Evolutionary conservation across 75 land plant genomes (phyloP).

Genomic region (Selaginella tamariscina): DNA sequence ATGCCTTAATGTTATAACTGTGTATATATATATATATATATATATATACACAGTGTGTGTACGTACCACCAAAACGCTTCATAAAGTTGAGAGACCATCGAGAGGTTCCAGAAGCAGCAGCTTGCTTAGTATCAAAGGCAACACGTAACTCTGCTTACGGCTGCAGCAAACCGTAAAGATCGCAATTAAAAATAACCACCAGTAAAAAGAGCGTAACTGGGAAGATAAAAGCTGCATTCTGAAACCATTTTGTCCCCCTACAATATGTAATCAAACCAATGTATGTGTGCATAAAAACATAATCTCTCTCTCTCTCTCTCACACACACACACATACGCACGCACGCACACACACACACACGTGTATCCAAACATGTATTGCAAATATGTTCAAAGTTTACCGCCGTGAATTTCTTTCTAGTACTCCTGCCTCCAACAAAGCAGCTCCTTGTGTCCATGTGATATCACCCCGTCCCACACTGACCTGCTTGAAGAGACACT

Average conservation of each 20-base stretch:
- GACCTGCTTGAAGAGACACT: no score
- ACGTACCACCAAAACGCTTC: neutral
- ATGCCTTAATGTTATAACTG: neutral
- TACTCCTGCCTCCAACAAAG: constrained; percentile 70
- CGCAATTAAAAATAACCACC: neutral
- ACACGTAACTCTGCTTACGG: no score
- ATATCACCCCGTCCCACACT: constrained; percentile 83
- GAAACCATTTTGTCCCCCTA: neutral
- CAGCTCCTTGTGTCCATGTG: constrained; percentile 98
- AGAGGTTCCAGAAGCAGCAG: neutral
- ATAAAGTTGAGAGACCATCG: neutral
- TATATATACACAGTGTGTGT: constrained; percentile 25
- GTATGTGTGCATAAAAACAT: no score
- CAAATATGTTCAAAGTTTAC: constrained; percentile 26
- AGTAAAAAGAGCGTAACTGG: neutral
- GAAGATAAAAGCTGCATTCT: neutral
- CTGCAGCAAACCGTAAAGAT: no score
- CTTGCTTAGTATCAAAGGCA: neutral
- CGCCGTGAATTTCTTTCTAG: constrained; percentile 18
- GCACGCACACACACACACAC: constrained; percentile 27
- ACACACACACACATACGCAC: constrained; percentile 37
- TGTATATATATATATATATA: neutral
- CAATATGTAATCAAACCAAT: neutral
- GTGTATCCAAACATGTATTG: constrained; percentile 28
- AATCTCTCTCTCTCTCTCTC: constrained; percentile 32